Evolutionary conservation across 2,329 filamentous ascomycete genomes (phyloP).

Genomic region (Exophiala spinifera): DNA sequence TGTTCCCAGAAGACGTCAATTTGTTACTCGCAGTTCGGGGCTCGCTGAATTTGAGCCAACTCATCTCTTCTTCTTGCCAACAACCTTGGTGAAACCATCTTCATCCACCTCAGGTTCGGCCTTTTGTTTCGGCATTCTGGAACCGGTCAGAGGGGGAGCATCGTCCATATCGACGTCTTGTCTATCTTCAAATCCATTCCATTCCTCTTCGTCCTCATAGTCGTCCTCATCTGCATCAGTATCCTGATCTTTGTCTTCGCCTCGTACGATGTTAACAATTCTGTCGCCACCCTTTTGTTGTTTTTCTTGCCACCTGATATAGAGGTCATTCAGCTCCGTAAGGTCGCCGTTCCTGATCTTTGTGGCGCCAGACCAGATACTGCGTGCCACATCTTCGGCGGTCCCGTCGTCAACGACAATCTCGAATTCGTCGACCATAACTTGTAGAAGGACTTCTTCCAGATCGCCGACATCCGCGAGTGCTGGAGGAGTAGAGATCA

Average conservation of each 20-base stretch:
- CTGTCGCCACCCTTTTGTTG: constrained; percentile 39
- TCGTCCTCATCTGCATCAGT: constrained; percentile 56
- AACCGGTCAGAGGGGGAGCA: constrained; percentile 57
- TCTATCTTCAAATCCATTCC: constrained; percentile 54
- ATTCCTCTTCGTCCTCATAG: constrained; percentile 55
- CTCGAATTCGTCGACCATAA: constrained; percentile 96
- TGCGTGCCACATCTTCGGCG: constrained; percentile 67
- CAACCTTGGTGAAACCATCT: constrained; percentile 76
- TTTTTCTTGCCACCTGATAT: constrained; percentile 43
- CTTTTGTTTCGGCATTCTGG: constrained; percentile 58
- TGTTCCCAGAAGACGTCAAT: background rate
- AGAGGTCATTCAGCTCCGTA: constrained; percentile 58
- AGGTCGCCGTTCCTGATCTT: constrained; percentile 45
- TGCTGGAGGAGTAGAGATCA: constrained; percentile 51
- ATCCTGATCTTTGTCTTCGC: constrained; percentile 49
- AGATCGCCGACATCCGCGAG: constrained; percentile 73
- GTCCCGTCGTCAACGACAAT: constrained; percentile 89
- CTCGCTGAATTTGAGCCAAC: background rate
- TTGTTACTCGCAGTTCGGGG: too few relatives aligned
- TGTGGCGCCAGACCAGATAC: constrained; percentile 66
- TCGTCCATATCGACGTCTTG: constrained; percentile 61
- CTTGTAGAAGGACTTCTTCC: constrained; percentile 78
- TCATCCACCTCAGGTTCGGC: constrained; percentile 70
- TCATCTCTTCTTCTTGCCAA: constrained; percentile 62
- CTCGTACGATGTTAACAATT: constrained; percentile 18